Percentiles rank a stretch among this genome's conserved stretches.
Evolutionary conservation across 495 filamentous ascomycete genomes (phyloP).

Genomic region (Trichoderma erinaceum): DNA sequence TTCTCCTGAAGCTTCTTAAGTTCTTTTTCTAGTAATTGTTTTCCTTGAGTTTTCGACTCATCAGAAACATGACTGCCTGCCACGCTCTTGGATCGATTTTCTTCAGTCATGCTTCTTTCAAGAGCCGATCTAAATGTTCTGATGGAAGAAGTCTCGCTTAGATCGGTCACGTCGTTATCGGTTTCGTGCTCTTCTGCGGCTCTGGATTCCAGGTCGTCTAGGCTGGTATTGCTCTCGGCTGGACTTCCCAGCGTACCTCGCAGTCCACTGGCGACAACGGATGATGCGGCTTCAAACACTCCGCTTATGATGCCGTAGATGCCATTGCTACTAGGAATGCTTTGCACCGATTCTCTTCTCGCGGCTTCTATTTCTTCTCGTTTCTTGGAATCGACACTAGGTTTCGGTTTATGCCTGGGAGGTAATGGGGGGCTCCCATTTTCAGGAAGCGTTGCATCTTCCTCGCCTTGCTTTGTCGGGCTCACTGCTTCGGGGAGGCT

Average conservation of each 20-base stretch:
- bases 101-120: conserved; percentile 19
- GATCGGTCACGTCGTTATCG: conserved; percentile 13
- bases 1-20: conserved; percentile 67
- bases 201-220: conserved; percentile 12
- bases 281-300: conserved; percentile 38
- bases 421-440: neutral
- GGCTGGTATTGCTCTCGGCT: neutral
- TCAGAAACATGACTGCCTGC: neutral
- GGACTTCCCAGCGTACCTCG: conserved; percentile 23
- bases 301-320: conserved; percentile 47
- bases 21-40: conserved; percentile 60
- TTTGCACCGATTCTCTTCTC: conserved; percentile 23
- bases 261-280: conserved; percentile 34
- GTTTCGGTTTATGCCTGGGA: neutral
- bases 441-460: neutral
- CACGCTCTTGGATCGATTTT: neutral
- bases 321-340: conserved; percentile 37
- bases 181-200: conserved; percentile 28
- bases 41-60: conserved; percentile 21
- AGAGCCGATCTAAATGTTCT: conserved; percentile 43
- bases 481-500: conserved; percentile 20
- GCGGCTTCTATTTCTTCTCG: conserved; percentile 18
- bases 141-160: conserved; percentile 32
- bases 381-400: conserved; percentile 17
- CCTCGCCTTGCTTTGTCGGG: neutral